Base-by-base conservation (phyloP, 441 rosid genomes). In the Gossypium aridum region DNA sequence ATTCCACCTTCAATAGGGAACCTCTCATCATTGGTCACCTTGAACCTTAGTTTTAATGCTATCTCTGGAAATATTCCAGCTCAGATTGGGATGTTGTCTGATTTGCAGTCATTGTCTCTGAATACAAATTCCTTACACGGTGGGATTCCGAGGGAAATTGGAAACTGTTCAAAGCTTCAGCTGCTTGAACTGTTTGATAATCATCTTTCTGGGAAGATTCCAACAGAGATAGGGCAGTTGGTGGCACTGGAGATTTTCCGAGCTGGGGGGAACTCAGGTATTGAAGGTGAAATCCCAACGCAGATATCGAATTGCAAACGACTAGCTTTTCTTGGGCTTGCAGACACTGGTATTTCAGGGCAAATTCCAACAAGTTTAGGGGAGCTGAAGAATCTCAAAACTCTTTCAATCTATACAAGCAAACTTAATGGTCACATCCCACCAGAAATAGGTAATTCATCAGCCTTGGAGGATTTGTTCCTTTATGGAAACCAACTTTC, bases 281-380 rank as follows among this genome's bases (percentile, higher is more conserved):
- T 91, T 57, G 79, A 47, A 14, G 91, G 96, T 49, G 86, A 86
- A 66, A 86, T 91, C 54, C 96, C 96, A 43, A 68, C 61, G 80
- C 83, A 84, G 86, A 82, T 91, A 77, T 83, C 91, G 16, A 85
- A 81, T 83, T 91, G 96, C 81, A 81, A 71, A 43, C 45, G 65
- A 7, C 80, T 91, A 14, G 31, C 71, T 9, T 80, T 77, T 75
- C 78, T 91, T 64, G 96, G 96, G n/a, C 91, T 91, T 17, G 90
- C 96, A 7, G 96, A 91, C 61, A 89, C 96, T 0, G 89, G 82
- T 54, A 81, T 89, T 80, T 82, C 92, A 2, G 93, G 96, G 47
- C 71, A 77, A 72, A 79, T 91, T 54, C 96, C 96, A 2, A 70
- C 53, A 3, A 84, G 83, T 70, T 16, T 91, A 56, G 93, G 96